phyloP scores from a whole-genome alignment of 768 basidiomycete genomes.

The Leucogyrophana mollusca region DNA sequence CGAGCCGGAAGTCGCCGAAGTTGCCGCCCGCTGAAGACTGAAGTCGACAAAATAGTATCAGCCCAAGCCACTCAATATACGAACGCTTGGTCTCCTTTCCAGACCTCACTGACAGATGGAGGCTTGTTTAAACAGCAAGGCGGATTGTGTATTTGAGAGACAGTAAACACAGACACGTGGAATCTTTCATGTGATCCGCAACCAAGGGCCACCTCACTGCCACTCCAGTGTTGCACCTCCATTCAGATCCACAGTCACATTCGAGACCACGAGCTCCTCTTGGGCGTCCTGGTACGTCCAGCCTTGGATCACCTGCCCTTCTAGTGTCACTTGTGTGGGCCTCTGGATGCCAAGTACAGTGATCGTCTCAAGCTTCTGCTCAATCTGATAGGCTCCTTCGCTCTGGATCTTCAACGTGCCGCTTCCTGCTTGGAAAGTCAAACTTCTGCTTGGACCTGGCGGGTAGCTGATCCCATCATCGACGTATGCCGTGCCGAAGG shows the following conservation, averaged over 20 bases:
- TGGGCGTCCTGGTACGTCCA: slow-evolving; percentile 41
- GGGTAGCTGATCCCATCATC: slow-evolving; percentile 69
- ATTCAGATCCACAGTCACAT: slow-evolving; percentile 44
- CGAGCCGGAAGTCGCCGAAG: no score
- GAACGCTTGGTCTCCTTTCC: no score
- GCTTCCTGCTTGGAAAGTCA: slow-evolving; percentile 42
- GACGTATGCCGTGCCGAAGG: slow-evolving; percentile 60
- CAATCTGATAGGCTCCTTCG: slow-evolving; percentile 33
- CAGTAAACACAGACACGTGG: no score
- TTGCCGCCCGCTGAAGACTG: no score
- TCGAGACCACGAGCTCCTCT: slow-evolving; percentile 40
- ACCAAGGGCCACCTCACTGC: no score
- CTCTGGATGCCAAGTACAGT: slow-evolving; percentile 57
- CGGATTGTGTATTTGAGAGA: no score
- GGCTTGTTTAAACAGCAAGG: no score
- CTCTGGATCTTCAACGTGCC: slow-evolving; percentile 37
- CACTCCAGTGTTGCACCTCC: slow-evolving; percentile 32
- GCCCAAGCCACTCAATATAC: no score
- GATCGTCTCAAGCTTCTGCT: slow-evolving; percentile 47
- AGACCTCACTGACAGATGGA: no score
- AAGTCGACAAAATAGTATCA: no score
- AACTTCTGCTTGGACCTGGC: slow-evolving; percentile 49
- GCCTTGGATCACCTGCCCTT: slow-evolving; percentile 29
- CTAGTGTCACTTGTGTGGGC: slow-evolving; percentile 40
- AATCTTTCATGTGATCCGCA: no score